Evolutionary conservation across 805 yeast genomes (phyloP).

Genomic region (Barnettozyma californica): DNA sequence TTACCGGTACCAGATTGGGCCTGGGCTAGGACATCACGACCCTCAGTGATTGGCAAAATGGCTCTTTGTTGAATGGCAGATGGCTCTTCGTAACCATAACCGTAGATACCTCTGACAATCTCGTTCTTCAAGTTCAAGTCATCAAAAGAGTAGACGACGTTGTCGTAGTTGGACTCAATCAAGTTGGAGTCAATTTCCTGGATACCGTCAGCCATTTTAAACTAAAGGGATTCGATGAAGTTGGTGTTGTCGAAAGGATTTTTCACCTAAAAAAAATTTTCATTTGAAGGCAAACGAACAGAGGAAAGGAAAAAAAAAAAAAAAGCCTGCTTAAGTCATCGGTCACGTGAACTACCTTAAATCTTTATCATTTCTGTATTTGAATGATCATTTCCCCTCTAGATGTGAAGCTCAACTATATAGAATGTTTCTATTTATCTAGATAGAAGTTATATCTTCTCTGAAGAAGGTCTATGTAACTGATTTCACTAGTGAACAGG

Average conservation of each 20-base stretch:
- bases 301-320: not conserved
- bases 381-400: not conserved
- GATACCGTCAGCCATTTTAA: slow-evolving; percentile 52
- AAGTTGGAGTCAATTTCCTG: slow-evolving; percentile 75
- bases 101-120: slow-evolving; percentile 56
- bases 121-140: slow-evolving; percentile 71
- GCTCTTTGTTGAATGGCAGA: slow-evolving; percentile 98
- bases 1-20: slow-evolving; percentile 99
- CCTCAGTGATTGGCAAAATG: slow-evolving; percentile 88
- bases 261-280: not conserved
- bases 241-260: not conserved
- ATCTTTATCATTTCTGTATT: too few relatives aligned
- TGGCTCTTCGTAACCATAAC: slow-evolving; percentile 93
- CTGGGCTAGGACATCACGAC: slow-evolving; percentile 95
- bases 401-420: too few relatives aligned
- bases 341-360: not conserved
- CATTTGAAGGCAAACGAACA: not conserved
- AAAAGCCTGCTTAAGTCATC: not conserved
- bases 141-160: slow-evolving; percentile 73
- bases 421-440: too few relatives aligned
- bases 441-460: too few relatives aligned
- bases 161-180: slow-evolving; percentile 95
- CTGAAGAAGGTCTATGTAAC: too few relatives aligned
- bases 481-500: too few relatives aligned
- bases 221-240: not conserved